Evolutionary conservation across 805 yeast species (phyloP), one percentile per base, ranked within the genome.

Genomic region (Torulaspora franciscae): DNA sequence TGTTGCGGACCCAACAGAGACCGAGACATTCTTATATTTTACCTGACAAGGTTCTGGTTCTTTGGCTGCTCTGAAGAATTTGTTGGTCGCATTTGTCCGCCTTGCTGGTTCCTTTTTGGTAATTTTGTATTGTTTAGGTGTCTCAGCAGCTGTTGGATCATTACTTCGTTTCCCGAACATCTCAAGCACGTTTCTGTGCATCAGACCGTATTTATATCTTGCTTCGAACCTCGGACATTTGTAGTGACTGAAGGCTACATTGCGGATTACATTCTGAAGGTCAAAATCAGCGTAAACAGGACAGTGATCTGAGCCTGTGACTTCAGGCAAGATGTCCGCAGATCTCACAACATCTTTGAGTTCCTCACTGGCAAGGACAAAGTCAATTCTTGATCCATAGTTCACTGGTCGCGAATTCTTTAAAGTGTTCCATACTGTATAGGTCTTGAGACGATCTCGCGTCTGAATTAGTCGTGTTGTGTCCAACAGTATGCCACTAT

Each of bases 261-360:
- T 25, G n/a, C 14, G 19, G 2, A 23, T 14, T 4, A 32, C 23
- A 7, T 35, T 42, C 34, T 51, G 29, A 0, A 62, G 43, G 30
- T 68, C 66, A 35, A 89, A 57, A 61, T 88, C 97, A 1, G 88
- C 73, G 57, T 63, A 88, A 0, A 88, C 78, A 0, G 99, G 99
- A 63, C 98, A 91, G 65, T 91, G 99, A 62, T 91, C 99, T 0
- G 96, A 87, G 0, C 99, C 99, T 61, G 76, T 68, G 1, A 90
- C 56, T 35, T 72, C 72, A 0, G 88, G 82, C 75, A 85, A 74
- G n/a, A 85, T 85, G 33, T 62, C 64, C 0, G 79, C 73, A 35
- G 71, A 63, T 3, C 58, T 49, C 1, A 75, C 59, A 7, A 43
- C 32, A 0, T 57, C 43, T 3, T 66, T 54, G 37, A 83, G 49